phyloP scores from a whole-genome alignment of 2,329 filamentous ascomycete genomes.

The Penicillium sp. region DNA sequence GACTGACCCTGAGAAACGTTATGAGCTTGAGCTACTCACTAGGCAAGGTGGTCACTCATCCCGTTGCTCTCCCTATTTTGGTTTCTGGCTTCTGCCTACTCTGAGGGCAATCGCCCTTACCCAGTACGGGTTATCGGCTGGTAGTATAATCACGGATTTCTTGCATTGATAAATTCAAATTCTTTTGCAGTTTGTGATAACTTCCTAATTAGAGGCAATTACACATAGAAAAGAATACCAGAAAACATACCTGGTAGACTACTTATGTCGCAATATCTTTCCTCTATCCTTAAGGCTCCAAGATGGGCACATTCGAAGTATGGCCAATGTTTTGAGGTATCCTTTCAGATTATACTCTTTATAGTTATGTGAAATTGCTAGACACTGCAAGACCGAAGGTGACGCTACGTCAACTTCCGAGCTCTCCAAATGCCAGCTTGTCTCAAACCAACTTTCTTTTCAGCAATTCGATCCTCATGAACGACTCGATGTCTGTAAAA shows the following conservation, averaged over 20 bases:
- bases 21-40: too few relatives aligned
- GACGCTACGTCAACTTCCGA: background rate
- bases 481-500: background rate
- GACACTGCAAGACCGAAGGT: background rate
- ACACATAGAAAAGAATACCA: background rate
- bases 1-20: too few relatives aligned
- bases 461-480: slow-evolving; percentile 2
- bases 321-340: background rate
- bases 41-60: too few relatives aligned
- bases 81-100: too few relatives aligned
- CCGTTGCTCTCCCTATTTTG: too few relatives aligned
- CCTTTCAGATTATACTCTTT: background rate
- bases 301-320: too few relatives aligned
- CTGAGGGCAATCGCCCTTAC: too few relatives aligned
- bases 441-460: background rate
- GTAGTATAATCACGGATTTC: too few relatives aligned
- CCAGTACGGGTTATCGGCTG: too few relatives aligned
- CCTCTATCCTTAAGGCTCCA: background rate
- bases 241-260: background rate
- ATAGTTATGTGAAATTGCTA: background rate
- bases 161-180: too few relatives aligned
- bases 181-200: too few relatives aligned
- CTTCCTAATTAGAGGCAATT: too few relatives aligned
- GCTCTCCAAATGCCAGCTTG: background rate
- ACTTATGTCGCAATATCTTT: background rate